Base-by-base conservation (phyloP, 2,329 filamentous ascomycete genomes). In the Leptographium galeiforme region DNA sequence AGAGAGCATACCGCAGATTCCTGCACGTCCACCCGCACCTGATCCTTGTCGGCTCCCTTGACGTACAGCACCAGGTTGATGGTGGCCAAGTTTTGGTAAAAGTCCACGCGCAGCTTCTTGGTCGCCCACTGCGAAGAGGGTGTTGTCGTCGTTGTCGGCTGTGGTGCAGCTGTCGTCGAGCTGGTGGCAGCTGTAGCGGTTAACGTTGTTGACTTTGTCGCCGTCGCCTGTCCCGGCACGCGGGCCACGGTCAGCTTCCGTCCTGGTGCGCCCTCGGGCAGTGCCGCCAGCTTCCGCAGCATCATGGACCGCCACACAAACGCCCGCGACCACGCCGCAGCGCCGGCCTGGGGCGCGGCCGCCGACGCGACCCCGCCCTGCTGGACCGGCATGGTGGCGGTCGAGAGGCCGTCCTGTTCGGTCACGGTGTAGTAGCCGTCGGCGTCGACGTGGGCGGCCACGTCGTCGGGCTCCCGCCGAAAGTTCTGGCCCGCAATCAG, bases 351-450 rank as follows among this genome's bases (percentile, higher is more conserved):
- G 3, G 18, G 34, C 13, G 12, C 36, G 16, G 10, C 40, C 33
- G 1, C n/a, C 38, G 11, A 43, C 39, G n/a, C 53, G 53, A 38
- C 14, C 58, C 49, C 34, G 34, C 34, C 13, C 18, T 44, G 43
- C 5, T 48, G n/a, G 5, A 46, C 32, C 1, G 50, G 44, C 4
- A 5, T 58, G 49, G 14, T 58, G 55, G 40, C 60, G 57, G 36
- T 59, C 58, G 2, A 59, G 16, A 60, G 56, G 3, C 65, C 61
- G 16, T 72, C 67, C 6, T 61, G 62, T 13, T 58, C 58, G 0
- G 67, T 73, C 18, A 68, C 67, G 0, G 58, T 68, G 65, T 79
- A 81, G 55, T 71, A 68, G 2, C 78, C 77, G 1, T 70, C 61
- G 5, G 61, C 65, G 60, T 78, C 72, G 4, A 73, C 67, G 2